Evolutionary conservation across 2,329 filamentous ascomycete species (phyloP).

Genomic region (Colletotrichum graminicola): DNA sequence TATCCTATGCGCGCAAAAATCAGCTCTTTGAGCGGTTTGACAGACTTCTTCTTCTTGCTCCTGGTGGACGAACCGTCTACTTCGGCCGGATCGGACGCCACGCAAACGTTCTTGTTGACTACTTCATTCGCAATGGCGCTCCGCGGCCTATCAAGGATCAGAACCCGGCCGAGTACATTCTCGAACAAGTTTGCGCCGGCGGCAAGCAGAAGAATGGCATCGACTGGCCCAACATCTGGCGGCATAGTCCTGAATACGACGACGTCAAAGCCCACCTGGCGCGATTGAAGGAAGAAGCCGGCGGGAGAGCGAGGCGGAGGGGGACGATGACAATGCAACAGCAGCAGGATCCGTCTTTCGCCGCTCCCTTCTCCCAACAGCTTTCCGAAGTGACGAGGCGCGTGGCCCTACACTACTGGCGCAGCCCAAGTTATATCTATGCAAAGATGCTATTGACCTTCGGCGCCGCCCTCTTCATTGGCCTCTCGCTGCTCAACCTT

Average conservation of each 20-base stretch:
- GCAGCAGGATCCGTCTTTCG: constrained; percentile 66
- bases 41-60: constrained; percentile 67
- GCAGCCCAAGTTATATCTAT: constrained; percentile 80
- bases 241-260: constrained; percentile 49
- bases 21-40: constrained; percentile 66
- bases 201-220: constrained; percentile 58
- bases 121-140: constrained; percentile 74
- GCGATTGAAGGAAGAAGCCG: constrained; percentile 40
- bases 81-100: constrained; percentile 69
- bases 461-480: constrained; percentile 67
- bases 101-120: constrained; percentile 62
- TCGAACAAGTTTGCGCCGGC: constrained; percentile 59
- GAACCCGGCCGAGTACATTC: constrained; percentile 79
- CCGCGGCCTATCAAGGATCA: constrained; percentile 64
- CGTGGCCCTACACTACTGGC: constrained; percentile 83
- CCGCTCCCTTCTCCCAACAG: constrained; percentile 73
- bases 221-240: constrained; percentile 56
- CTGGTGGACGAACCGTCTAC: constrained; percentile 67
- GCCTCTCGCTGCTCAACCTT: constrained; percentile 74
- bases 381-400: constrained; percentile 70
- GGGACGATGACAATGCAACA: background rate
- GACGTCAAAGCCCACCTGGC: constrained; percentile 50
- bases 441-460: constrained; percentile 73
- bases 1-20: background rate
- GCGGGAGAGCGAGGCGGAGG: background rate